These are phyloP conservation scores for Mortierella sp. DNA, from an alignment of 371 early-diverging fungal species.

Conservation along the genomic window DNA sequence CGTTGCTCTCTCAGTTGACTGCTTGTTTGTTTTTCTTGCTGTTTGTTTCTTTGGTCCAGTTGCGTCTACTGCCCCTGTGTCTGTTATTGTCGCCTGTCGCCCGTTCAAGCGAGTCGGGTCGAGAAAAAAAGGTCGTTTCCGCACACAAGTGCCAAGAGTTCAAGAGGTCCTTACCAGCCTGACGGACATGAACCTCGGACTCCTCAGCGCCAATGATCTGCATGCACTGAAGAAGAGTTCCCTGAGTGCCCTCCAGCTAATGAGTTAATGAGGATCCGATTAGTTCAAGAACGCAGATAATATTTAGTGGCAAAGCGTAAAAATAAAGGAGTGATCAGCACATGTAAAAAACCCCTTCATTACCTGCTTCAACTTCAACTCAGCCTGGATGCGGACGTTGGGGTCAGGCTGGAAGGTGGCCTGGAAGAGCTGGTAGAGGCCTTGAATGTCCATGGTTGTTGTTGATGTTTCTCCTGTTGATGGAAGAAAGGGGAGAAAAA, in stretches of 20 bases:
- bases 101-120: neutral
- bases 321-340: neutral
- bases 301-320: conserved; percentile 15
- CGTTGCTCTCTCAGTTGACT: neutral
- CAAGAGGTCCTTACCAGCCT: conserved; percentile 73
- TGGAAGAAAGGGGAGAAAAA: neutral
- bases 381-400: conserved; percentile 82
- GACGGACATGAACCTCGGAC: conserved; percentile 75
- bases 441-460: conserved; percentile 53
- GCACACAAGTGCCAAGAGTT: neutral
- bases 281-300: neutral
- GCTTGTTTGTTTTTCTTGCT: neutral
- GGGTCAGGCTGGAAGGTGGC: conserved; percentile 87
- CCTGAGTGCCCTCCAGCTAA: conserved; percentile 72
- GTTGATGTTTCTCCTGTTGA: conserved; percentile 3
- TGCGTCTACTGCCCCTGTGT: neutral
- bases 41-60: neutral
- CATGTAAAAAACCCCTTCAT: neutral
- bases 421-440: conserved; percentile 74
- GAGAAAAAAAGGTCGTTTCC: neutral
- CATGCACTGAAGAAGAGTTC: conserved; percentile 79
- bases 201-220: conserved; percentile 78
- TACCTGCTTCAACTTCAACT: conserved; percentile 68
- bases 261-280: neutral
- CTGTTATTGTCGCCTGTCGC: neutral